These are phyloP conservation scores for Pterocarpus santalinus DNA, from an alignment of 306 rosid species.

Conservation along the genomic window DNA sequence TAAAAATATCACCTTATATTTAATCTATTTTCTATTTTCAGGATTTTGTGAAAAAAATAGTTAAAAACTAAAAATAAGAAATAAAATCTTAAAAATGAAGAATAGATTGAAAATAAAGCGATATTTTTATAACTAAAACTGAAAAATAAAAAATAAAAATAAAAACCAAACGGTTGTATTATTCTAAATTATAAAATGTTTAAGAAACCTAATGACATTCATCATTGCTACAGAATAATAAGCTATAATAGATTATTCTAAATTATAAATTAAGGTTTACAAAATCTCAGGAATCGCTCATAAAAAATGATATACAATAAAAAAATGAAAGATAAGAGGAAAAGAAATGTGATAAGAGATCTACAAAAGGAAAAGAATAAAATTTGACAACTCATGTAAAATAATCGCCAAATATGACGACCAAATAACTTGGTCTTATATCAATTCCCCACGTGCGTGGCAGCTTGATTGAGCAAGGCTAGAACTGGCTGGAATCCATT, in stretches of 20 bases:
- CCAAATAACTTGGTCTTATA: constrained; percentile 33
- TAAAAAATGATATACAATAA: neutral
- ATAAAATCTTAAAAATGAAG: too few relatives aligned
- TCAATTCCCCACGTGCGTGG: constrained; percentile 63
- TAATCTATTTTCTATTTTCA: too few relatives aligned
- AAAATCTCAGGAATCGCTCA: neutral
- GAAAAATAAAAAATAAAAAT: too few relatives aligned
- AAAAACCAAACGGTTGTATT: too few relatives aligned
- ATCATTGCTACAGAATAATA: neutral
- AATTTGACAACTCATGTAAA: neutral
- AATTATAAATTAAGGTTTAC: too few relatives aligned
- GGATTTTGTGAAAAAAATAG: too few relatives aligned
- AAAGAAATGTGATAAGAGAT: neutral
- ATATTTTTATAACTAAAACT: too few relatives aligned
- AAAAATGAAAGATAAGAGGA: neutral
- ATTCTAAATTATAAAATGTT: too few relatives aligned
- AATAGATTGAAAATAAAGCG: too few relatives aligned
- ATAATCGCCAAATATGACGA: neutral
- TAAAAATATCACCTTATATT: too few relatives aligned
- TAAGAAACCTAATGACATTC: neutral
- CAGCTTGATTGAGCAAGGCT: constrained; percentile 38
- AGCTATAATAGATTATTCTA: neutral
- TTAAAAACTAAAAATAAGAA: too few relatives aligned
- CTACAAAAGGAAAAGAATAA: neutral
- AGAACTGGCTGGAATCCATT: constrained; percentile 39